A percentile compares a stretch with the other conserved stretches of the same genome.
Conservation (phyloP, 2,329 filamentous ascomycete genomes). For the Alternaria tenuissima region DNA sequence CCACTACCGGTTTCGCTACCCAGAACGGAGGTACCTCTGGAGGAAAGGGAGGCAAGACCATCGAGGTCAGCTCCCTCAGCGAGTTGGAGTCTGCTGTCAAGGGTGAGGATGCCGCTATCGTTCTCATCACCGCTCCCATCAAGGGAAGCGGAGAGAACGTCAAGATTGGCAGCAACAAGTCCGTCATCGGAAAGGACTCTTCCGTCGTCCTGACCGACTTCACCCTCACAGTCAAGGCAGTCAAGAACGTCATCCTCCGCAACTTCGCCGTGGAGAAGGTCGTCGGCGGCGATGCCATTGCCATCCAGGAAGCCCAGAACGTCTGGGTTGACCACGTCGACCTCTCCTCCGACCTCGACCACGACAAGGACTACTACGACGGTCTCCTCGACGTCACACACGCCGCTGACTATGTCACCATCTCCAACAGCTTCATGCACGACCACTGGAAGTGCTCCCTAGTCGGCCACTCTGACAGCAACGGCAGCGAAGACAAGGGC, state of each 20-base stretch:
- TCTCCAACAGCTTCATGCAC: constrained; percentile 63
- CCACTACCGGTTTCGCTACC: constrained; percentile 45
- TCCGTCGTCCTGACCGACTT: constrained; percentile 56
- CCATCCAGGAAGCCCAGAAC: constrained; percentile 58
- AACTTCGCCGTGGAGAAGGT: constrained; percentile 64
- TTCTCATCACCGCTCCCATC: constrained; percentile 58
- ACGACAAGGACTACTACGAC: constrained; percentile 75
- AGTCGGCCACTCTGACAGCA: constrained; percentile 68
- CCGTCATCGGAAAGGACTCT: constrained; percentile 60
- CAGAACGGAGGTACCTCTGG: constrained; percentile 51
- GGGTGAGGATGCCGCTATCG: constrained; percentile 55
- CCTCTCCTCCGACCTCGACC: constrained; percentile 65
- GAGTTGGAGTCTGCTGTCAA: constrained; percentile 57
- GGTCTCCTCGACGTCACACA: constrained; percentile 72
- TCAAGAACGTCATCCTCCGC: constrained; percentile 64
- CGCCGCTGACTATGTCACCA: constrained; percentile 68
- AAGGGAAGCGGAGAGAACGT: constrained; percentile 52
- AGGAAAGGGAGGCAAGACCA: constrained; percentile 48
- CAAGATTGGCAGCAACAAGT: constrained; percentile 60
- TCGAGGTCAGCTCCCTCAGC: constrained; percentile 46
- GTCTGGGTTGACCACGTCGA: constrained; percentile 75
- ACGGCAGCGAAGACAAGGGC: constrained; percentile 66
- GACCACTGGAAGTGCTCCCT: constrained; percentile 68
- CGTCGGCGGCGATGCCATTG: constrained; percentile 61
- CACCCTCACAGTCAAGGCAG: constrained; percentile 58